phyloP scores from a whole-genome alignment of 208 protist species.

The Wallacemonas sp. region DNA sequence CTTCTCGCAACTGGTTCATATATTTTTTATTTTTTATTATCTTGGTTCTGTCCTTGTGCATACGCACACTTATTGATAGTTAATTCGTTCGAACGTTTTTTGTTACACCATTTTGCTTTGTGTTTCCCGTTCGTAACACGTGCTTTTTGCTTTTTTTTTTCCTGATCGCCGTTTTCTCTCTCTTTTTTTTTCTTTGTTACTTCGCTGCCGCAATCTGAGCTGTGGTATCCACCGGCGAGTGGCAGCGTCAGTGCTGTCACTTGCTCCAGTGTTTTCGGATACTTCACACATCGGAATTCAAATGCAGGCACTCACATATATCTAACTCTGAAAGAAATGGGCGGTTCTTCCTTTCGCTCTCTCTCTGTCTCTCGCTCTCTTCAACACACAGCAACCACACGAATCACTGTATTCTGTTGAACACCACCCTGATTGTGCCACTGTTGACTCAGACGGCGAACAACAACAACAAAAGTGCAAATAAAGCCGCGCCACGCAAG shows the following conservation, averaged over 20 bases:
- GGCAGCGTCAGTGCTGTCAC: too few relatives aligned
- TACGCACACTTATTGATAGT: conserved; percentile 8
- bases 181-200: background rate
- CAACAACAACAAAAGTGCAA: too few relatives aligned
- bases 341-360: background rate
- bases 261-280: too few relatives aligned
- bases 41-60: background rate
- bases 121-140: background rate
- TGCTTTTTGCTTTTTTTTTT: conserved; percentile 16
- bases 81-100: too few relatives aligned
- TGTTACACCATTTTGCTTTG: too few relatives aligned
- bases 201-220: too few relatives aligned
- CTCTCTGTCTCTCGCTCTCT: background rate
- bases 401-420: too few relatives aligned
- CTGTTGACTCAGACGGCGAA: too few relatives aligned
- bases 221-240: too few relatives aligned
- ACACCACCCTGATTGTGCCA: too few relatives aligned
- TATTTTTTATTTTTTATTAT: background rate
- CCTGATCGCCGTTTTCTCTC: background rate
- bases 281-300: background rate
- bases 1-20: background rate
- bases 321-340: background rate
- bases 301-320: background rate
- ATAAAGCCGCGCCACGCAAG: too few relatives aligned
- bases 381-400: background rate